phyloP scores from a whole-genome alignment of 495 filamentous ascomycete genomes.

The Cercophora scortea region DNA sequence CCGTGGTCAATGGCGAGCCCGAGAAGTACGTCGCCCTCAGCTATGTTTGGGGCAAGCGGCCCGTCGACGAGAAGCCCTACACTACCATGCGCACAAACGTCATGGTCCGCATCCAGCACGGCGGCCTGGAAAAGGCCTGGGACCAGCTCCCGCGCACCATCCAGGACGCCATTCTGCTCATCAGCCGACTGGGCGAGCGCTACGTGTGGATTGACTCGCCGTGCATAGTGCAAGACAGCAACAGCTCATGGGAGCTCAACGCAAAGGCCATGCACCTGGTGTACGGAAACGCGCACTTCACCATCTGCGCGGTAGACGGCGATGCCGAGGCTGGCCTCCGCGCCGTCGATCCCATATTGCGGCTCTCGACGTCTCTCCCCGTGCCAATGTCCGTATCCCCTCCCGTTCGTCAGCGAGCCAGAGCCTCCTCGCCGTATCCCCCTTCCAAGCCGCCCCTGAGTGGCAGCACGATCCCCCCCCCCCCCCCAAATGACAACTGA shows the following conservation, averaged over 20 bases:
- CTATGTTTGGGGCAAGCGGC: slow-evolving; percentile 22
- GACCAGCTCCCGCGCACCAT: slow-evolving; percentile 15
- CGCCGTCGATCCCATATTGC: neutral
- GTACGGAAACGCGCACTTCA: slow-evolving; percentile 13
- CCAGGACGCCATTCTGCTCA: slow-evolving; percentile 16
- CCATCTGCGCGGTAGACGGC: slow-evolving; percentile 16
- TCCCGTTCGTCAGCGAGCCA: neutral
- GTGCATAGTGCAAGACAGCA: slow-evolving; percentile 25
- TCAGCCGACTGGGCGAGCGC: slow-evolving; percentile 11
- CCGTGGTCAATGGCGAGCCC: neutral
- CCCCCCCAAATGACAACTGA: neutral
- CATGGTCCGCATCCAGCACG: slow-evolving; percentile 4
- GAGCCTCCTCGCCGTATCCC: neutral
- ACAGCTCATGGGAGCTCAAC: slow-evolving; percentile 14
- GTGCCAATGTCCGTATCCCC: neutral
- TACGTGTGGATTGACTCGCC: slow-evolving; percentile 31
- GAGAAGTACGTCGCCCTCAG: slow-evolving; percentile 21
- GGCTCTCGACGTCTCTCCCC: neutral
- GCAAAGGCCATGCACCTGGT: slow-evolving; percentile 9
- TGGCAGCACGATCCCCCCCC: neutral
- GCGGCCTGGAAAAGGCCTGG: slow-evolving; percentile 9
- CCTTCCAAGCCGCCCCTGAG: neutral
- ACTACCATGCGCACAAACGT: slow-evolving; percentile 12
- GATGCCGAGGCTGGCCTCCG: slow-evolving; percentile 7
- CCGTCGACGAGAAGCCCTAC: slow-evolving; percentile 3